phyloP scores from a whole-genome alignment of 371 early-diverging fungal genomes.

The Apophysomyces ossiformis region DNA sequence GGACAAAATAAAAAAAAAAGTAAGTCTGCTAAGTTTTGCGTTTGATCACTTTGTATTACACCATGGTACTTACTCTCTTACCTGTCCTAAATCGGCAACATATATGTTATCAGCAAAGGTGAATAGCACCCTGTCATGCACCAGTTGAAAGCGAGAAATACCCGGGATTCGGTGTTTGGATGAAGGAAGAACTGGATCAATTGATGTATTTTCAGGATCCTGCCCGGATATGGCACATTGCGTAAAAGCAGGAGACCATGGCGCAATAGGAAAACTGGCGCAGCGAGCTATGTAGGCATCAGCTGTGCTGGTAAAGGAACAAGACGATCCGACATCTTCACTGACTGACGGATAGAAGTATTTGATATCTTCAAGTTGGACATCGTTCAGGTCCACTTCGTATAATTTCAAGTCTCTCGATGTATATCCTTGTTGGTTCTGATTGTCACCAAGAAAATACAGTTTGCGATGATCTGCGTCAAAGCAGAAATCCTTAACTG shows the following conservation, averaged over 20 bases:
- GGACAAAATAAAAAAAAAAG: too few species aligned
- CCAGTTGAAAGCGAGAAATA: slow-evolving; percentile 20
- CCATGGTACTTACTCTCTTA: slow-evolving; percentile 15
- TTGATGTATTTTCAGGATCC: slow-evolving; percentile 5
- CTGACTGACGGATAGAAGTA: too few species aligned
- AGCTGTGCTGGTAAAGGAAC: neutral
- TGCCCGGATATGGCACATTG: slow-evolving; percentile 19
- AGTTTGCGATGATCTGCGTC: slow-evolving; percentile 50
- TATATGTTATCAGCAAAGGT: slow-evolving; percentile 17
- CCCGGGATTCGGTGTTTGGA: slow-evolving; percentile 19
- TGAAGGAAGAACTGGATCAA: neutral
- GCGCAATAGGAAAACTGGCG: slow-evolving; percentile 7
- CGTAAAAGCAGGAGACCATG: slow-evolving; percentile 21
- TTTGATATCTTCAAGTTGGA: too few species aligned
- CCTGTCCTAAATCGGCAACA: slow-evolving; percentile 21
- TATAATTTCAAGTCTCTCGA: slow-evolving; percentile 33
- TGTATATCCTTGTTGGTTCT: slow-evolving; percentile 14
- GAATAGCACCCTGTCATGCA: slow-evolving; percentile 19
- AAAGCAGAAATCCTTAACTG: slow-evolving; percentile 62
- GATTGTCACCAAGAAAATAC: slow-evolving; percentile 66
- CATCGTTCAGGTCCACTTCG: slow-evolving; percentile 17
- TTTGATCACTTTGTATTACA: neutral
- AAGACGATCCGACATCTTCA: slow-evolving; percentile 1
- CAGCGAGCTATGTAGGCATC: slow-evolving; percentile 14
- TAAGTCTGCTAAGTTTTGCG: too few species aligned